Evolutionary conservation across 148 eudicot species (phyloP).

Genomic region (Euryodendron excelsum): DNA sequence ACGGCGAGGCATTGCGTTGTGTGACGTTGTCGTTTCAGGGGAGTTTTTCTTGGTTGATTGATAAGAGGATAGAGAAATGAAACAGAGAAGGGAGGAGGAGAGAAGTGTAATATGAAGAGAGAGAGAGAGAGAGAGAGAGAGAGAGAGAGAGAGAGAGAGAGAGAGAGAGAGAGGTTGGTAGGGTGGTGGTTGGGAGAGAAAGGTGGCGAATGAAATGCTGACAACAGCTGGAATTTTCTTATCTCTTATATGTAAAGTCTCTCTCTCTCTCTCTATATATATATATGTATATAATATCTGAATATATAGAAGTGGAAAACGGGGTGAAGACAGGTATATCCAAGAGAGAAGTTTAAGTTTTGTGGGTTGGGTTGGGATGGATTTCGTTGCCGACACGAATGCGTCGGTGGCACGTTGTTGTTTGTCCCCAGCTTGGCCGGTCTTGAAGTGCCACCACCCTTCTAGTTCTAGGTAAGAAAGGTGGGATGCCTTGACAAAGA

Average conservation of each 20-base stretch:
- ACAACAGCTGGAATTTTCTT: not conserved
- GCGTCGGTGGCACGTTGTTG: slow-evolving; percentile 10
- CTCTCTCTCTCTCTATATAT: too few relatives aligned
- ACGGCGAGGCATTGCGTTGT: slow-evolving; percentile 49
- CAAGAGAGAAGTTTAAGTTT: too few relatives aligned
- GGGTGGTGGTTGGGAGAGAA: slow-evolving; percentile 35
- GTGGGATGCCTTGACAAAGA: slow-evolving; percentile 8
- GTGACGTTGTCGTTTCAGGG: not conserved
- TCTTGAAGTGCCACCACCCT: not conserved
- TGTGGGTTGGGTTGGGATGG: not conserved
- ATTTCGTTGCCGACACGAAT: not conserved
- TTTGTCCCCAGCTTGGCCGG: not conserved
- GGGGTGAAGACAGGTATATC: too few relatives aligned
- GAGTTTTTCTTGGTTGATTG: not conserved
- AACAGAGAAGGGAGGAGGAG: not conserved
- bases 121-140: not conserved
- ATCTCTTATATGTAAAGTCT: too few relatives aligned
- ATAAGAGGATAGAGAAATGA: not conserved
- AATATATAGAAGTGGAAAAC: too few relatives aligned
- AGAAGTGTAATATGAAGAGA: not conserved
- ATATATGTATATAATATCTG: too few relatives aligned
- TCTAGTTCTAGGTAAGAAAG: not conserved
- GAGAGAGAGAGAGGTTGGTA: too few relatives aligned
- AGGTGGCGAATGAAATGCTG: slow-evolving; percentile 27
- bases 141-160: too few relatives aligned